Evolutionary conservation across 768 basidiomycete genomes (phyloP), one percentile per base, ranked within the genome.

Genomic region (Mycena sanguinolenta): DNA sequence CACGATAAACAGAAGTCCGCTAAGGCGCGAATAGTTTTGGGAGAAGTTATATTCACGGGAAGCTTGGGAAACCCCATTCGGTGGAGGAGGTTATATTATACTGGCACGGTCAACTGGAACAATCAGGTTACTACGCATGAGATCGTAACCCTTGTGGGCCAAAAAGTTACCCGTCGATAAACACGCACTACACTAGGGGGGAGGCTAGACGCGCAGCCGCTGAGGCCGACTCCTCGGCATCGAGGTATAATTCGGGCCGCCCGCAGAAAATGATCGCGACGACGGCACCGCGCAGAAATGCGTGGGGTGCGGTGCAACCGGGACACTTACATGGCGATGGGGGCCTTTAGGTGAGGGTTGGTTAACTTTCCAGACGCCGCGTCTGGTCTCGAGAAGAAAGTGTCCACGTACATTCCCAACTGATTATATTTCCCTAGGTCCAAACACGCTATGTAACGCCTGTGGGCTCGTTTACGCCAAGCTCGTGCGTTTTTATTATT

Each of bases 401-500:
- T 54, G 6, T 62, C 54, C 58, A 55, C 62, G 64, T n/a, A 46
- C 19, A 21, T 46, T 46, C 10, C 32, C 32, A 34, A 69, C 16
- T 39, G 39, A 39, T 8, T 53, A 65, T n/a, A n/a, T 76, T 53
- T 75, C 72, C 65, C 21, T 71, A 94, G 93, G 93, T 60, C 93
- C 93, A 27, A 87, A 93, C 77, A 95, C 93, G 63, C 82, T 95
- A 62, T 95, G 93, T 79, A 95, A 95, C 77, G 93, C 93, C 14
- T 95, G 93, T 79, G 93, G 93, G 63, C 88, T 95, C 73, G 93
- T 95, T 69, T 95, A 94, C 79, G 94, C 93, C 63, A 95, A 95
- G 83, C 85, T 95, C 80, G 93, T 94, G 79, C 77, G 90, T 86
- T 28, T 63, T 58, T 70, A 30, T 64, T 55, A 46, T 63, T 55